These are phyloP conservation scores for Salicornia ramosissima DNA, from an alignment of 148 eudicot genomes.

Conservation along the genomic window DNA sequence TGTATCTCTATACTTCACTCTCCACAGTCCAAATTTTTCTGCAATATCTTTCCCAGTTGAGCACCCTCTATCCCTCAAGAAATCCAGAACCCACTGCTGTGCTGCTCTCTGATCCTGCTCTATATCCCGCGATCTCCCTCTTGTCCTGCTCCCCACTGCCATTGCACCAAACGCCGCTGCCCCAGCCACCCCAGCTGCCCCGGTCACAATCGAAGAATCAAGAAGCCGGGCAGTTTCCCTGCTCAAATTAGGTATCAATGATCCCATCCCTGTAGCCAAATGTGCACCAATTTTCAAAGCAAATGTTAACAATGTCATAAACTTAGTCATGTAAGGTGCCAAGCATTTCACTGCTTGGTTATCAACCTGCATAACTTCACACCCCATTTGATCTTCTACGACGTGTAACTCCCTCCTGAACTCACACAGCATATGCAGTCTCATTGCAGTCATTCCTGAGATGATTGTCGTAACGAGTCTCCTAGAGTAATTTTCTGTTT, in stretches of 20 bases:
- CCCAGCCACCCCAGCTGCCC: slow-evolving; percentile 68
- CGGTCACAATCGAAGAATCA: slow-evolving; percentile 50
- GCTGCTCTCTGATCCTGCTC: slow-evolving; percentile 76
- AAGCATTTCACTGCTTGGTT: slow-evolving; percentile 58
- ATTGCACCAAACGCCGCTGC: slow-evolving; percentile 56
- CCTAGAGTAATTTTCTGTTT: slow-evolving; percentile 77
- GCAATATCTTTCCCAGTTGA: slow-evolving; percentile 81
- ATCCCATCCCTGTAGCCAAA: slow-evolving; percentile 81
- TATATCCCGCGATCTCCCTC: slow-evolving; percentile 48
- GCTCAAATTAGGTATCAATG: slow-evolving; percentile 85
- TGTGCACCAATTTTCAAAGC: slow-evolving; percentile 91
- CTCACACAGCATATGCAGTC: slow-evolving; percentile 88
- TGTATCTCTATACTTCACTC: slow-evolving; percentile 74
- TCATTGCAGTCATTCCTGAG: slow-evolving; percentile 77
- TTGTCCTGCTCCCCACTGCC: slow-evolving; percentile 32
- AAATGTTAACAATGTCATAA: slow-evolving; percentile 83
- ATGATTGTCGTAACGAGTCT: slow-evolving; percentile 67
- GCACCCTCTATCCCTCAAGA: slow-evolving; percentile 68
- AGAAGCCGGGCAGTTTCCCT: slow-evolving; percentile 65
- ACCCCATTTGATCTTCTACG: slow-evolving; percentile 84
- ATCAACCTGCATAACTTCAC: slow-evolving; percentile 85
- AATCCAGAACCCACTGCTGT: slow-evolving; percentile 93
- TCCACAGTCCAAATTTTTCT: slow-evolving; percentile 90
- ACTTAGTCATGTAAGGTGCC: slow-evolving; percentile 83
- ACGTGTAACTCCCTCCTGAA: slow-evolving; percentile 84